Evolutionary conservation across 805 yeast species (phyloP), one percentile per base, ranked within the genome.

Genomic region (Sungouiozyma intestinalis): DNA sequence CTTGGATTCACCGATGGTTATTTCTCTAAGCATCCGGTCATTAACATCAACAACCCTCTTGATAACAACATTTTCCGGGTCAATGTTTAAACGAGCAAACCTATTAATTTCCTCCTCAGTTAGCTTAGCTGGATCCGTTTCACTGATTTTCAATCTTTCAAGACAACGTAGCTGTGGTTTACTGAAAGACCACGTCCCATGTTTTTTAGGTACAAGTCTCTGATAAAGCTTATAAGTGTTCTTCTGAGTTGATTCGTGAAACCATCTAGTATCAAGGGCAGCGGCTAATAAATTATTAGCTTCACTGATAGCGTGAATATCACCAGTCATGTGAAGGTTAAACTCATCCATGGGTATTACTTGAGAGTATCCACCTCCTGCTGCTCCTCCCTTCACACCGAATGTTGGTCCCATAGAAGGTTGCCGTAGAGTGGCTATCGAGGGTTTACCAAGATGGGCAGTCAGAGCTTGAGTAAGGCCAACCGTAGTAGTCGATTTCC

Each of bases 361-460:
- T 67, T 90, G 97, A 2, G 97, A 76, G 65, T 87, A 90, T 38
- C 97, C 97, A 60, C 97, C 98, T 54, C 98, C 98, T 16, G 97
- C 97, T 44, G 98, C 98, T 64, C 97, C 97, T 58, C 98, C 98
- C 68, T 90, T 90, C 55, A 90, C 87, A 63, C 98, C 98, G 56
- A 90, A 90, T 16, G 97, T 90, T 40, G 98, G 98, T 33, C 97
- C 97, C 96, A 90, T 86, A 8, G 94, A 83, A 21, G 97, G 97
- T 64, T 90, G 98, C 64, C 98, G 83, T 40, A 90, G 95, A 56
- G 85, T 87, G 41, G 97, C 98, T 63, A 88, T 79, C 33, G 94
- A 79, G 45, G 81, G 81, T 62, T 77, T 79, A 40, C 78, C 74
- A 54, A 90, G 72, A 56, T 86, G 94, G 19, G 96, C 96, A 46